Conservation (phyloP, 345 rosid genomes). For the Gossypium stocksii region DNA sequence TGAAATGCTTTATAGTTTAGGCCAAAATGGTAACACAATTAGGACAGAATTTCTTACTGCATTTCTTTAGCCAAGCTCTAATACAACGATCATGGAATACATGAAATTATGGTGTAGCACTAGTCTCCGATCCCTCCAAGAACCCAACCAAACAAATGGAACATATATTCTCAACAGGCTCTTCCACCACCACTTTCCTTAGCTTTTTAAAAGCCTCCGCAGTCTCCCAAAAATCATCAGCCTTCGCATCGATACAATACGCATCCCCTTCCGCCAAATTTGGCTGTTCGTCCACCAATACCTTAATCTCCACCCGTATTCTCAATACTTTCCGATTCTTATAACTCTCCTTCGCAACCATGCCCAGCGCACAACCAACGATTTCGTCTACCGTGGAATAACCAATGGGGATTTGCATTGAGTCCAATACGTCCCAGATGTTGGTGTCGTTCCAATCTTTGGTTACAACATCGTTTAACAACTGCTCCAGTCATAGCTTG, state of each 20-base stretch:
- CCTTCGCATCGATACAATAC: neutral
- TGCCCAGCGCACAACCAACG: neutral
- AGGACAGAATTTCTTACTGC: constrained; percentile 1
- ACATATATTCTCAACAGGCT: neutral
- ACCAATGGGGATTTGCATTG: constrained; percentile 1
- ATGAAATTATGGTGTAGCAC: neutral
- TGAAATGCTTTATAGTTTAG: neutral
- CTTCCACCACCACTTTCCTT: constrained; percentile 2
- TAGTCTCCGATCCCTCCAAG: neutral
- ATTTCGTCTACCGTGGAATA: neutral
- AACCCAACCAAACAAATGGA: constrained; percentile 4
- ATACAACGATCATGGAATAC: constrained; percentile 14
- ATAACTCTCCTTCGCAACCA: neutral
- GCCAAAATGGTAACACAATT: constrained; percentile 5
- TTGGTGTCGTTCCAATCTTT: neutral
- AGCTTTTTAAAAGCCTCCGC: constrained; percentile 3
- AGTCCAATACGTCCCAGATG: constrained; percentile 9
- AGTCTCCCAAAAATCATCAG: constrained; percentile 9
- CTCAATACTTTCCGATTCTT: neutral
- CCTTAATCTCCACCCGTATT: constrained; percentile 9
- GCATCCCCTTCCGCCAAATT: neutral
- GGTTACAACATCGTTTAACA: neutral
- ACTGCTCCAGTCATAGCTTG: neutral
- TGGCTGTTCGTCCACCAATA: neutral
- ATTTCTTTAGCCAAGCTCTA: constrained; percentile 12